Evolutionary conservation across 169 alveolate species (phyloP).

Genomic region (Plasmodium blacklocki): DNA sequence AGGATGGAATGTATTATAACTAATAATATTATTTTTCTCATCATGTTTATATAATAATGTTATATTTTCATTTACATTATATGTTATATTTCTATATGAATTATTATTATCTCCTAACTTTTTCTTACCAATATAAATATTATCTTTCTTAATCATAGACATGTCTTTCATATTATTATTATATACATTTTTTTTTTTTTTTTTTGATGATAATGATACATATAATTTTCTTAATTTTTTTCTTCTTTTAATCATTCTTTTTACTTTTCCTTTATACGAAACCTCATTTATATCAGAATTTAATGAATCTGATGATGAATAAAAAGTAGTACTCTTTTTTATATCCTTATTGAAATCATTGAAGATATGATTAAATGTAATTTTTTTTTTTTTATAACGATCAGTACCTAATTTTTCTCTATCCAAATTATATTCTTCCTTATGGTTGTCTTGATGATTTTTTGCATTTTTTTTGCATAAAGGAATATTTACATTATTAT

Average conservation of each 20-base stretch:
- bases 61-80: neutral
- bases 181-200: neutral
- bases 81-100: neutral
- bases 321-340: neutral
- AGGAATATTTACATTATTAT: too few species aligned
- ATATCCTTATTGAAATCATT: conserved; percentile 14
- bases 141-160: too few species aligned
- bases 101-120: neutral
- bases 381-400: neutral
- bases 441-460: neutral
- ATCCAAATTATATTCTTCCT: neutral
- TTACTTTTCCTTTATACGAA: neutral
- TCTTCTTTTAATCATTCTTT: neutral
- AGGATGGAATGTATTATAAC: too few species aligned
- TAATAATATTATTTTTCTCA: neutral
- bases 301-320: neutral
- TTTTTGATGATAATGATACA: neutral
- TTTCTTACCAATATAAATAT: neutral
- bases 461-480: neutral
- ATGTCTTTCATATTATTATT: neutral
- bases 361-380: conserved; percentile 12
- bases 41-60: neutral
- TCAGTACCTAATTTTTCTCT: neutral
- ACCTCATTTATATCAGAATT: neutral
- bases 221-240: too few species aligned